Evolutionary conservation across 2,329 filamentous ascomycete species (phyloP), one percentile per base, ranked within the genome.

Genomic region (Fusarium chaquense): DNA sequence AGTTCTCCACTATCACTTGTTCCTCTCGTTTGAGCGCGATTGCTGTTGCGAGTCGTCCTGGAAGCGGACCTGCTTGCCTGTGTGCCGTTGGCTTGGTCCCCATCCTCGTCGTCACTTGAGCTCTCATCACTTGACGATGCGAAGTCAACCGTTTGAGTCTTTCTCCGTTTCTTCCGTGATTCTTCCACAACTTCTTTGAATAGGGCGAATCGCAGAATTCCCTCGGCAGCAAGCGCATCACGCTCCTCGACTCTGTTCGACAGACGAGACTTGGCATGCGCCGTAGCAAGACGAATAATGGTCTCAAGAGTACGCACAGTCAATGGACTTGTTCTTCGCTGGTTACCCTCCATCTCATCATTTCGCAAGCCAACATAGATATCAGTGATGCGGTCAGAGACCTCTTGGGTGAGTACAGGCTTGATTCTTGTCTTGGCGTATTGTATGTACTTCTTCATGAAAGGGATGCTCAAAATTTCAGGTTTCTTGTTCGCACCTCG

Each of bases 391-490:
- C 97, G 93, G 73, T 98, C 93, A 13, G 94, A 93, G 8, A 96
- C 95, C 45, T 93, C 93, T 77, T 96, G 93, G 0, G 94, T 97
- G 66, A 99, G 84, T 41, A 97, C 84, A 0, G 96, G 96, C 86
- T 94, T 97, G 76, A 97, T 87, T 77, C 96, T 86, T 36, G 89
- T 92, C 83, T 99, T 99, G 70, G 96, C 94, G 79, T 99, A 99
- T 78, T 99, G 96, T 46, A 99, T 97, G 80, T 98, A 99, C 82
- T 99, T 99, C 84, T 99, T 99, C 85, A 99, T 94, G 81, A 99
- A 99, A 0, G 94, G 93, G 65, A 99, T 98, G 81, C 93, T 97
- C 56, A 99, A 84, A 16, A 99, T 93, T 78, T 98, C 94, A 7
- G 92, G 89, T 70, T 91, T 91, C 79, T 92, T 92, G 73, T 89